Evolutionary conservation across 1,139 yeast species (phyloP).

Genomic region (Pichia sp.): DNA sequence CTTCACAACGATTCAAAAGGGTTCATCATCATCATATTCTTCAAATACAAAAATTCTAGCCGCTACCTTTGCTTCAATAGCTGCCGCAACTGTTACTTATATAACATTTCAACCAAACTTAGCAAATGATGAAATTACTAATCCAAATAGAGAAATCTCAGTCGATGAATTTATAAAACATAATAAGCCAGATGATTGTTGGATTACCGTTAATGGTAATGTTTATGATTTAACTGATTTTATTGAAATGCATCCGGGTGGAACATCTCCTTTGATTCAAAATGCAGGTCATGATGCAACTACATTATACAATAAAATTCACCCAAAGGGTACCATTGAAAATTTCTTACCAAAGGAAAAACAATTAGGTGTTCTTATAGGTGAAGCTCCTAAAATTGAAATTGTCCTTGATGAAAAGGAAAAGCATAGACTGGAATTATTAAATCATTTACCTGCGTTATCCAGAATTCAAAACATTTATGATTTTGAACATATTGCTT

Average conservation of each 20-base stretch:
- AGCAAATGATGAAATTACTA: constrained; percentile 15
- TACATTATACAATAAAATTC: constrained; percentile 73
- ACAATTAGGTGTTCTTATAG: constrained; percentile 30
- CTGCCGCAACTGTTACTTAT: constrained; percentile 9
- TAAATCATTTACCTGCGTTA: constrained; percentile 26
- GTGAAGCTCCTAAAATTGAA: constrained; percentile 32
- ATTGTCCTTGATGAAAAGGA: constrained; percentile 30
- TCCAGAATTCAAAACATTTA: constrained; percentile 29
- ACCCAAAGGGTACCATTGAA: constrained; percentile 53
- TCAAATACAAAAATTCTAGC: constrained; percentile 2
- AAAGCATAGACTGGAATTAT: constrained; percentile 25
- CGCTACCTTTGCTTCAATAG: constrained; percentile 8
- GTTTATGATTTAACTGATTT: constrained; percentile 82
- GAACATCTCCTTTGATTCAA: constrained; percentile 60
- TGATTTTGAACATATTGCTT: constrained; percentile 34
- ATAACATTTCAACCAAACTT: constrained; percentile 6
- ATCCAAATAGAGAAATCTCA: constrained; percentile 14
- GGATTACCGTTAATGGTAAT: constrained; percentile 82
- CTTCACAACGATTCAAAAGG: background rate
- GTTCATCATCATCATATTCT: background rate
- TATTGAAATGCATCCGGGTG: constrained; percentile 83
- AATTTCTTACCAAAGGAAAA: constrained; percentile 32
- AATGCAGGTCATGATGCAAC: constrained; percentile 94
- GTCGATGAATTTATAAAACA: constrained; percentile 59
- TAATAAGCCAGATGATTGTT: constrained; percentile 62